Base-by-base conservation (phyloP, 139 green algal species). In the Protoeuglena noctilucae region DNA sequence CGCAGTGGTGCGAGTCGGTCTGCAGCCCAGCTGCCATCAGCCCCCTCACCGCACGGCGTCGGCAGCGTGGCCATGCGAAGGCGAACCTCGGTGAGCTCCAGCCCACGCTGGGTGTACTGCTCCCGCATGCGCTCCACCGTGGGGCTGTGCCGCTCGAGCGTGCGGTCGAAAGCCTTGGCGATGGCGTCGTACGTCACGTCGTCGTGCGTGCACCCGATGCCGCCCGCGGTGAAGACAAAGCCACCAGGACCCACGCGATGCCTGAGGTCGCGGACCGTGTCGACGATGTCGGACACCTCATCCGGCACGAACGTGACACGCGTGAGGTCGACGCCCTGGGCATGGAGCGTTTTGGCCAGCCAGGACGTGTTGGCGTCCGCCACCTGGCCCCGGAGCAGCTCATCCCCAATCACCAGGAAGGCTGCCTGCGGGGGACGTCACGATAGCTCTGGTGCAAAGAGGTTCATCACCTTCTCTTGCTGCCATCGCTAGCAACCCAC, bases 131-230 rank as follows among this genome's bases (percentile, higher is more conserved):
- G n/a, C n/a, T n/a, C 62, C 49, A 65, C 57, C 2, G 62, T 69
- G 34, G 47, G 30, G 4, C 39, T 16, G 47, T 69, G 62, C 12
- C 66, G 57, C 25, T n/a, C 12, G 4, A 67, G 30, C 19, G 60
- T n/a, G 19, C 16, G 19, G 28, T 12, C 12, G 21, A 50, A 56
- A 22, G 58, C 58, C 25, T 23, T n/a, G 16, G 62, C 56, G 7
- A 69, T 29, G 18, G 62, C 45, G 18, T 45, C 57, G 47, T 69
- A 69, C 22, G 62, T 69, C 41, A 66, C 39, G 57, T 69, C 62
- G 51, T 69, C 62, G 58, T 69, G 62, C 46, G 62, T 69, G 12
- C 57, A 58, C 9, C 62, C 62, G 57, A 69, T 69, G 25, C 62
- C 62, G 6, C 62, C 62, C n/a, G n/a, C n/a, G 3, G 62, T 69